Percentiles rank a stretch among this genome's conserved stretches.
These are phyloP conservation scores for Euphrasia confusa DNA, from an alignment of 257 asterid genomes.

Conservation along the genomic window DNA sequence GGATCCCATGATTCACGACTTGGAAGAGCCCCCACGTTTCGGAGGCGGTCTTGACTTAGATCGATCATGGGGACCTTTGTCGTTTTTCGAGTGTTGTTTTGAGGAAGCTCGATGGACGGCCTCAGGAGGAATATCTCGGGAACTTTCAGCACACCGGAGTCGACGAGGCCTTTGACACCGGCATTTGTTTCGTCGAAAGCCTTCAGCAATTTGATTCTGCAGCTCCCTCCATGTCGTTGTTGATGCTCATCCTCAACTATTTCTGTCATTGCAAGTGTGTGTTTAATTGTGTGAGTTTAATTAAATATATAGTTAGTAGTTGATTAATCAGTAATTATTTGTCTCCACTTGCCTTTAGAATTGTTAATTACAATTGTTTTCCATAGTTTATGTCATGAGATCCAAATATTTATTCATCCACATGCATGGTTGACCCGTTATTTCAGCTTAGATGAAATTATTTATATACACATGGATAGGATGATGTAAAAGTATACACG, in stretches of 20 bases:
- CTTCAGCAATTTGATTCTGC: constrained; percentile 26
- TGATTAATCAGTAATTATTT: too few relatives aligned
- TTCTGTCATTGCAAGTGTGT: constrained; percentile 1
- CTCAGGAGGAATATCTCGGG: constrained; percentile 34
- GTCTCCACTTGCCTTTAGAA: too few relatives aligned
- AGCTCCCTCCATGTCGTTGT: not conserved
- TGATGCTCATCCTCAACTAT: not conserved
- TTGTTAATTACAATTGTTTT: too few relatives aligned
- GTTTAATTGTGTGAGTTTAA: too few relatives aligned
- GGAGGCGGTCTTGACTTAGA: constrained; percentile 29
- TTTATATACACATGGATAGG: too few relatives aligned
- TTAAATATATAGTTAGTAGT: too few relatives aligned
- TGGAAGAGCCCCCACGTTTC: constrained; percentile 40
- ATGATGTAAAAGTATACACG: too few relatives aligned
- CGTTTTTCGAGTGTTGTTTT: constrained; percentile 1
- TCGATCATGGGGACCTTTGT: constrained; percentile 37
- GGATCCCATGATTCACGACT: constrained; percentile 33
- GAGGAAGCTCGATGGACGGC: constrained; percentile 23
- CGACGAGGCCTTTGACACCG: constrained; percentile 41
- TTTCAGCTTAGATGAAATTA: too few relatives aligned
- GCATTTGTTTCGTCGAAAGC: constrained; percentile 41
- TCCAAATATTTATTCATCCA: too few relatives aligned
- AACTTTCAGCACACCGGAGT: constrained; percentile 31
- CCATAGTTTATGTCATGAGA: too few relatives aligned
- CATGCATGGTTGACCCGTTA: too few relatives aligned